phyloP scores from a whole-genome alignment of 2,329 filamentous ascomycete species.

The Metarhizium guizhouense region DNA sequence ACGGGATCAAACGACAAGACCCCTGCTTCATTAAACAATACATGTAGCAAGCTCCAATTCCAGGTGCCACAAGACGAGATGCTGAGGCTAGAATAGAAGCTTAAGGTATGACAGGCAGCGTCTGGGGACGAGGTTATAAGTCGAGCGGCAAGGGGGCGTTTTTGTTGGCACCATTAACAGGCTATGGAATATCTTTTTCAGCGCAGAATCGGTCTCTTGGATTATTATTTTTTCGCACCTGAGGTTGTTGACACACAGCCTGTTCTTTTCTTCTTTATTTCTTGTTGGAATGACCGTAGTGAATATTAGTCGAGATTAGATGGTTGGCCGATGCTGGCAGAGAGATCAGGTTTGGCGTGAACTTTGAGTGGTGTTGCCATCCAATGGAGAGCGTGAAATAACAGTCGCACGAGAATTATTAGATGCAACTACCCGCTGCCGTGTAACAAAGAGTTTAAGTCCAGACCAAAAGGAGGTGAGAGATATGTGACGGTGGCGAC shows the following conservation, averaged over 20 bases:
- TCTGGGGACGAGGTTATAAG: background rate
- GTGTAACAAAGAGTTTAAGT: background rate
- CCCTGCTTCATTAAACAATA: constrained; percentile 5
- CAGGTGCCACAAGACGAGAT: constrained; percentile 1
- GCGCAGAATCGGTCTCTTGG: background rate
- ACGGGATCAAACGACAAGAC: constrained; percentile 4
- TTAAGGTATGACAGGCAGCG: background rate
- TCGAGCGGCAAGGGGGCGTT: background rate
- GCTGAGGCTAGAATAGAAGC: background rate
- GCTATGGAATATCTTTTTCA: background rate
- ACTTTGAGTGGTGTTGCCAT: background rate
- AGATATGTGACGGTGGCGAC: background rate
- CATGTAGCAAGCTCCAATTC: background rate
- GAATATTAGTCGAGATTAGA: background rate
- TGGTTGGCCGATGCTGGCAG: background rate
- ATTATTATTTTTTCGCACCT: too few species aligned
- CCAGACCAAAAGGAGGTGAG: background rate
- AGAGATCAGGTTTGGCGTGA: background rate
- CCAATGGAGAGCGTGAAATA: background rate
- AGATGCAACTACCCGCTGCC: background rate
- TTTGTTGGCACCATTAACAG: background rate
- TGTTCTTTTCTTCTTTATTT: background rate
- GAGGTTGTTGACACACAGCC: background rate
- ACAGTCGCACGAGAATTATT: background rate
- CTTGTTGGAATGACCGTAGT: background rate